These are phyloP conservation scores for Calycina herbarum DNA, from an alignment of 2,329 filamentous ascomycete genomes.

Conservation along the genomic window DNA sequence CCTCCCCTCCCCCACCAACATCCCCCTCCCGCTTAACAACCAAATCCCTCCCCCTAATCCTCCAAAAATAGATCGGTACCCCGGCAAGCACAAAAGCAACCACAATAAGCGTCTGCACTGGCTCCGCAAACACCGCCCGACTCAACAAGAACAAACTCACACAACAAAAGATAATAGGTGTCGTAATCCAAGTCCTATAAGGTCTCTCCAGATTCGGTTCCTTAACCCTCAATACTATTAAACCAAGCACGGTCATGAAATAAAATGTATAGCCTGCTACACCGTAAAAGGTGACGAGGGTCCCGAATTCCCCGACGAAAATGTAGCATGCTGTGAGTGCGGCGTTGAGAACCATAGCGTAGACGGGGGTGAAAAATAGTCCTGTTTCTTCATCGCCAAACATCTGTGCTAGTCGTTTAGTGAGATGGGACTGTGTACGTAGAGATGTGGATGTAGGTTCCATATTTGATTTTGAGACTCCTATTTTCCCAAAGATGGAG, in stretches of 20 bases:
- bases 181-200: constrained; percentile 95
- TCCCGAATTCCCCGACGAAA: constrained; percentile 83
- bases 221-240: constrained; percentile 84
- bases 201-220: constrained; percentile 88
- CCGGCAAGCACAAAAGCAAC: constrained; percentile 81
- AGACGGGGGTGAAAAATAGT: constrained; percentile 91
- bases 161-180: constrained; percentile 97
- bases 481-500: constrained; percentile 77
- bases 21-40: constrained; percentile 44
- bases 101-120: constrained; percentile 85
- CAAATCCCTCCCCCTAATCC: constrained; percentile 66
- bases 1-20: constrained; percentile 42
- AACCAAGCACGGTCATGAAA: constrained; percentile 88
- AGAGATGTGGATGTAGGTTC: constrained; percentile 44
- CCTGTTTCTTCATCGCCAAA: constrained; percentile 76
- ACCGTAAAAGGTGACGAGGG: constrained; percentile 93
- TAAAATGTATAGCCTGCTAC: constrained; percentile 98
- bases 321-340: constrained; percentile 75
- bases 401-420: constrained; percentile 58
- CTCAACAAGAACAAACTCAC: constrained; percentile 90
- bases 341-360: constrained; percentile 82
- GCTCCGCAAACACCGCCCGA: constrained; percentile 86
- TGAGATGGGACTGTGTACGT: constrained; percentile 56
- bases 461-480: constrained; percentile 53
- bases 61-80: constrained; percentile 85